A percentile compares a stretch with the other conserved stretches of the same genome.
These are phyloP conservation scores for Zalerion maritima DNA, from an alignment of 495 filamentous ascomycete species.

Conservation along the genomic window DNA sequence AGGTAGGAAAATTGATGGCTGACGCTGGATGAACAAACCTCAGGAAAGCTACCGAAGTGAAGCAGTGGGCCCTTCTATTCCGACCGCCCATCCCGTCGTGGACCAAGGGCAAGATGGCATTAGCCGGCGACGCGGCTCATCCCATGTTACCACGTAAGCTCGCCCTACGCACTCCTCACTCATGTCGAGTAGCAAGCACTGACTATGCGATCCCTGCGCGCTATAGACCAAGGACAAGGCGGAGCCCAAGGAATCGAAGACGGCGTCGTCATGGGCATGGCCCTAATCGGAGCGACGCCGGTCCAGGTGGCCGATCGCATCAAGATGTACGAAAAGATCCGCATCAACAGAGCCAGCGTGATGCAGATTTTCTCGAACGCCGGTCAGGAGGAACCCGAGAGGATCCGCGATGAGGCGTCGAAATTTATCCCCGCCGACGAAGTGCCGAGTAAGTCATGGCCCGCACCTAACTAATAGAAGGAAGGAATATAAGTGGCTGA, in stretches of 20 bases:
- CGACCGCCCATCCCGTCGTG: slow-evolving; percentile 20
- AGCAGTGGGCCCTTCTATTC: slow-evolving; percentile 29
- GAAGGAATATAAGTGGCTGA: neutral
- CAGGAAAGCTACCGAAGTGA: slow-evolving; percentile 25
- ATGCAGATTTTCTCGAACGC: slow-evolving; percentile 35
- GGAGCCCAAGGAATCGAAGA: slow-evolving; percentile 35
- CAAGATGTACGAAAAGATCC: slow-evolving; percentile 34
- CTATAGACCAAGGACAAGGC: slow-evolving; percentile 31
- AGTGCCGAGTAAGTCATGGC: slow-evolving; percentile 9
- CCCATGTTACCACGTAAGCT: slow-evolving; percentile 30
- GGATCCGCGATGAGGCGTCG: slow-evolving; percentile 10
- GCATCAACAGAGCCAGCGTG: slow-evolving; percentile 34
- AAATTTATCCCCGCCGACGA: slow-evolving; percentile 9
- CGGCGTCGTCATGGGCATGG: slow-evolving; percentile 23
- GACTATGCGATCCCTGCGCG: neutral
- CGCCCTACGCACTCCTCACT: neutral
- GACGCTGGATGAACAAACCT: no score
- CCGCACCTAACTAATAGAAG: neutral
- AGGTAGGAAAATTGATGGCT: no score
- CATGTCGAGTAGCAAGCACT: neutral
- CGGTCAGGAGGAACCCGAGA: slow-evolving; percentile 11
- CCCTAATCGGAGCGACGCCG: slow-evolving; percentile 11
- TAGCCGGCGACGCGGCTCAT: slow-evolving; percentile 37
- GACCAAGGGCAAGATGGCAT: slow-evolving; percentile 22
- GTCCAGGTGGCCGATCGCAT: slow-evolving; percentile 28